These are phyloP conservation scores for Sanghuangporus sanghuang DNA, from an alignment of 1,284 basidiomycete genomes.

Conservation along the genomic window DNA sequence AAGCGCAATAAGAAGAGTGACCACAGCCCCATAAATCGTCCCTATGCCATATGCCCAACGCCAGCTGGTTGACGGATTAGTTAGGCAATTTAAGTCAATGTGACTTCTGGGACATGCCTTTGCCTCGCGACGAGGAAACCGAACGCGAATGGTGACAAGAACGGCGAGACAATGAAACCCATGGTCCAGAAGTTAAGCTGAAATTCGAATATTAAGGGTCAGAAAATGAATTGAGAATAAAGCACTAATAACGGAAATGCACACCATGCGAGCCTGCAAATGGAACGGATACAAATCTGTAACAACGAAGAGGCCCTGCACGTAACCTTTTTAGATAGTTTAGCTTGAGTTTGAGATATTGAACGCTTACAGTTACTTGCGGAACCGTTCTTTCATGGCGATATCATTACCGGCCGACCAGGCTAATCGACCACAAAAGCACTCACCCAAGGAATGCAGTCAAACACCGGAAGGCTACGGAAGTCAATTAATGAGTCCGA, in stretches of 20 bases:
- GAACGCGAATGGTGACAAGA: slow-evolving; percentile 63
- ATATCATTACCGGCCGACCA: neutral
- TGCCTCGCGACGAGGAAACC: slow-evolving; percentile 63
- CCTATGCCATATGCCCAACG: slow-evolving; percentile 63
- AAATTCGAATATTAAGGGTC: neutral
- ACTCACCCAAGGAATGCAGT: slow-evolving; percentile 64
- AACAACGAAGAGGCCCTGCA: slow-evolving; percentile 58
- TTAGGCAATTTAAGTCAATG: neutral
- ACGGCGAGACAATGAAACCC: slow-evolving; percentile 47
- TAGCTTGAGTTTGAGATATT: neutral
- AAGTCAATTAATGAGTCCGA: slow-evolving; percentile 10
- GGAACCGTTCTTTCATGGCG: slow-evolving; percentile 46
- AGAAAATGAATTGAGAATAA: neutral
- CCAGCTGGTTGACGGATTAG: slow-evolving; percentile 37
- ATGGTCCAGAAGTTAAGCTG: slow-evolving; percentile 69
- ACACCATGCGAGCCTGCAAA: slow-evolving; percentile 63
- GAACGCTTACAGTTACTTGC: slow-evolving; percentile 54
- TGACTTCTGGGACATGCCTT: slow-evolving; percentile 29
- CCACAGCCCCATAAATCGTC: slow-evolving; percentile 28
- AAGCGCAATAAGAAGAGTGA: slow-evolving; percentile 30
- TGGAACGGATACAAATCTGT: slow-evolving; percentile 74
- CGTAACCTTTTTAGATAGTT: neutral
- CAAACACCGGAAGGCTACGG: slow-evolving; percentile 61
- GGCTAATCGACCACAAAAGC: neutral
- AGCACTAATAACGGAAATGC: neutral